Evolutionary conservation across 495 filamentous ascomycete genomes (phyloP).

Genomic region (Penicillium waksmanii): DNA sequence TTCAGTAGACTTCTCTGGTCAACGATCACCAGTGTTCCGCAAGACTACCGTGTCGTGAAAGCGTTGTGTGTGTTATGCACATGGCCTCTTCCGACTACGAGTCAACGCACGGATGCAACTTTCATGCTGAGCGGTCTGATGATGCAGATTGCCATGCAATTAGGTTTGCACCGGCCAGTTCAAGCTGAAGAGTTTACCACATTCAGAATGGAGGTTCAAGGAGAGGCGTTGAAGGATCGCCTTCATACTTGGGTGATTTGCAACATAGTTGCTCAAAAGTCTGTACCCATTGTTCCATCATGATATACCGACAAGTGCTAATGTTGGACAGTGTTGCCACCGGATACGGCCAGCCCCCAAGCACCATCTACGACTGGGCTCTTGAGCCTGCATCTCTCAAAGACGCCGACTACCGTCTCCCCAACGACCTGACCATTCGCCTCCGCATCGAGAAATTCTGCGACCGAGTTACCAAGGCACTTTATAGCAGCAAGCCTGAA

Average conservation of each 20-base stretch:
- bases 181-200: constrained; percentile 91
- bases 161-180: constrained; percentile 86
- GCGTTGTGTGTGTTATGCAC: constrained; percentile 87
- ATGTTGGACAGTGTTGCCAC: constrained; percentile 69
- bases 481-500: constrained; percentile 82
- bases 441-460: constrained; percentile 85
- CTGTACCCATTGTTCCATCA: constrained; percentile 20
- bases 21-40: constrained; percentile 78
- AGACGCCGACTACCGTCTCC: constrained; percentile 67
- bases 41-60: constrained; percentile 86
- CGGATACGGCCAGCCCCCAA: constrained; percentile 86
- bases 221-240: constrained; percentile 83
- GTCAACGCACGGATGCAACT: constrained; percentile 82
- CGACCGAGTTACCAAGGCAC: constrained; percentile 80
- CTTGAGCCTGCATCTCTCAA: constrained; percentile 64
- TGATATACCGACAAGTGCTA: constrained; percentile 12
- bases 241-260: constrained; percentile 90
- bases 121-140: constrained; percentile 89
- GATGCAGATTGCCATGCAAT: constrained; percentile 93
- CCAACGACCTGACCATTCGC: constrained; percentile 67
- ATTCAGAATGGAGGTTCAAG: constrained; percentile 77
- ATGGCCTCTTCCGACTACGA: constrained; percentile 88
- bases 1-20: constrained; percentile 79
- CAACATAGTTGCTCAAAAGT: constrained; percentile 87
- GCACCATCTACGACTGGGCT: constrained; percentile 86